Percentiles rank a stretch among this genome's conserved stretches.
phyloP scores from a whole-genome alignment of 1,284 basidiomycete species.

The Puccinia brachypodii region DNA sequence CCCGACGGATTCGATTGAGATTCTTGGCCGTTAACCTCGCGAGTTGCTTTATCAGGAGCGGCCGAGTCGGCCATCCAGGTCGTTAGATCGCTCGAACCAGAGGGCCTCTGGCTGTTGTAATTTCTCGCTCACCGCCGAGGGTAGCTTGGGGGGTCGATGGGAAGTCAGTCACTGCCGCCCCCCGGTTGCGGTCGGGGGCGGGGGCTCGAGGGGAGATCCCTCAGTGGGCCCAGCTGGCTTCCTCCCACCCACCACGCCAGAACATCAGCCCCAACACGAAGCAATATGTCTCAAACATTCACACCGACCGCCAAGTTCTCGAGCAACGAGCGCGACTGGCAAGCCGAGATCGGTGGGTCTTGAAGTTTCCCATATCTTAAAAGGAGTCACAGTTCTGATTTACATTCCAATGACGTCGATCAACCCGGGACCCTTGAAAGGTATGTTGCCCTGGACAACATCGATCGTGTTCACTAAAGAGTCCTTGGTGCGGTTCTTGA shows the following conservation, averaged over 20 bases:
- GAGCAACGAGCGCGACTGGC: slow-evolving; percentile 32
- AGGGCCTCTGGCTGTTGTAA: background rate
- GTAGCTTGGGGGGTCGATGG: too few relatives aligned
- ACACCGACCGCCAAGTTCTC: slow-evolving; percentile 17
- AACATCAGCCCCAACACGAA: background rate
- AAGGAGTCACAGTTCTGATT: background rate
- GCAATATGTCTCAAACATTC: slow-evolving; percentile 34
- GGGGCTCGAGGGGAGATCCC: too few relatives aligned
- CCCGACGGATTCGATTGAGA: background rate
- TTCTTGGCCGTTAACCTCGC: background rate
- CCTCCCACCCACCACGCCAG: too few relatives aligned
- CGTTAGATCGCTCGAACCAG: background rate
- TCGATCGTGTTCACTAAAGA: slow-evolving; percentile 43
- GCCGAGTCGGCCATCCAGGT: background rate
- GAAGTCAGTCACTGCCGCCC: too few relatives aligned
- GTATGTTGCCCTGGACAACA: slow-evolving; percentile 33
- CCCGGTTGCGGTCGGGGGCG: too few relatives aligned
- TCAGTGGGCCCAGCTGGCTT: background rate
- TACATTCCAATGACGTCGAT: too few relatives aligned
- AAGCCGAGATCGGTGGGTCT: slow-evolving; percentile 36
- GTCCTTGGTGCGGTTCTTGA: slow-evolving; percentile 37
- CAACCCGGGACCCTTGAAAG: too few relatives aligned
- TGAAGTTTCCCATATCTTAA: background rate
- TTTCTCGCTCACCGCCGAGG: too few relatives aligned
- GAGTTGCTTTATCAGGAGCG: background rate